These are phyloP conservation scores for Suhomyces kunorum DNA, from an alignment of 1,139 yeast species.

Conservation along the genomic window DNA sequence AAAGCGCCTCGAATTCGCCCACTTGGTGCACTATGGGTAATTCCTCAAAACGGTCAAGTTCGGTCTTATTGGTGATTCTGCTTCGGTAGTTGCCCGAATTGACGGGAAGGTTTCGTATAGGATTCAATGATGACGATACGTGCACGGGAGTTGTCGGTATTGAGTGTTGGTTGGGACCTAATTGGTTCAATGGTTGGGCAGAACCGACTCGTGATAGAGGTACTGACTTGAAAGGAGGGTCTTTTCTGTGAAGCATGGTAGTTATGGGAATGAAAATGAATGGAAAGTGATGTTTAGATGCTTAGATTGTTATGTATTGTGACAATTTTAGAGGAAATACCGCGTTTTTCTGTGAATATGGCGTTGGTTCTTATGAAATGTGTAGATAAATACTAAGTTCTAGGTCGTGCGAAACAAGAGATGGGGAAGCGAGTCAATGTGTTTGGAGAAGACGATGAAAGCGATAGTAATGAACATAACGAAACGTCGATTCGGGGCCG, in stretches of 20 bases:
- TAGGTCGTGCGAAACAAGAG: constrained; percentile 4
- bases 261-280: background rate
- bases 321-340: too few relatives aligned
- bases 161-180: constrained; percentile 20
- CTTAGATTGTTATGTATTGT: too few relatives aligned
- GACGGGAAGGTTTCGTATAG: constrained; percentile 32
- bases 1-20: constrained; percentile 27
- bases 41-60: constrained; percentile 29
- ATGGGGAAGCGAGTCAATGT: constrained; percentile 16
- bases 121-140: constrained; percentile 43
- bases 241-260: constrained; percentile 24
- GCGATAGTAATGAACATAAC: constrained; percentile 10
- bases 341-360: too few relatives aligned
- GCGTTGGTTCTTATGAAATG: too few relatives aligned
- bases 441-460: constrained; percentile 14
- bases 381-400: background rate
- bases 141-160: constrained; percentile 37
- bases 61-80: constrained; percentile 22
- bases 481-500: background rate
- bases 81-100: constrained; percentile 23
- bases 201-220: constrained; percentile 42
- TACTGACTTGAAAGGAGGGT: constrained; percentile 26
- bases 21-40: constrained; percentile 34
- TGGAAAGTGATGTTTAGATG: background rate
- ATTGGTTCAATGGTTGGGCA: constrained; percentile 32